phyloP scores from a whole-genome alignment of 805 yeast genomes.

The Candida manassasensis region DNA sequence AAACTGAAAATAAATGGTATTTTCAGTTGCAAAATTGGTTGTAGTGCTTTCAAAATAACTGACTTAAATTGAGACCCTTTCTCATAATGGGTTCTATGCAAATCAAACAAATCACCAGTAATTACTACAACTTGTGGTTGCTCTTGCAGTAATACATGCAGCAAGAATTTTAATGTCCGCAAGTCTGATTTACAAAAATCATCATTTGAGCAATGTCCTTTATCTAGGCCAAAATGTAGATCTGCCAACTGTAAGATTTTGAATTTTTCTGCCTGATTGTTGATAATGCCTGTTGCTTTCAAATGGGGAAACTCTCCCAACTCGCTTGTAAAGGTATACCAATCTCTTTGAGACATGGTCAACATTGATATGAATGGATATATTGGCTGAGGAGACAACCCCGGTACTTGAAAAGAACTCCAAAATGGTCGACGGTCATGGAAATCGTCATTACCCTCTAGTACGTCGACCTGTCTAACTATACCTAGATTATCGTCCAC shows the following conservation, averaged over 20 bases:
- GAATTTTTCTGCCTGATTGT: conserved; percentile 13
- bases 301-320: background rate
- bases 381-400: background rate
- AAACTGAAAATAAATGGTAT: conserved; percentile 34
- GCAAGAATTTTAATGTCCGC: conserved; percentile 27
- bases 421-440: conserved; percentile 23
- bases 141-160: conserved; percentile 21
- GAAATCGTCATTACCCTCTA: conserved; percentile 28
- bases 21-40: conserved; percentile 27
- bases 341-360: background rate
- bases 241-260: conserved; percentile 37
- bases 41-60: conserved; percentile 25
- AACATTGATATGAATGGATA: conserved; percentile 3
- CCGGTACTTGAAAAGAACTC: conserved; percentile 10
- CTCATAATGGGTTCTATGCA: conserved; percentile 10
- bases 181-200: conserved; percentile 16
- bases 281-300: background rate
- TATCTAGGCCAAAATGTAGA: conserved; percentile 32
- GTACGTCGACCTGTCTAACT: conserved; percentile 24
- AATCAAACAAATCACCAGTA: conserved; percentile 38
- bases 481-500: conserved; percentile 3
- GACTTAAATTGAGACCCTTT: conserved; percentile 21
- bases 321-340: background rate
- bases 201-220: conserved; percentile 17
- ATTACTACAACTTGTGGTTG: conserved; percentile 32